These are phyloP conservation scores for Hydrangea macrophylla DNA, from an alignment of 148 eudicot species.

Conservation along the genomic window DNA sequence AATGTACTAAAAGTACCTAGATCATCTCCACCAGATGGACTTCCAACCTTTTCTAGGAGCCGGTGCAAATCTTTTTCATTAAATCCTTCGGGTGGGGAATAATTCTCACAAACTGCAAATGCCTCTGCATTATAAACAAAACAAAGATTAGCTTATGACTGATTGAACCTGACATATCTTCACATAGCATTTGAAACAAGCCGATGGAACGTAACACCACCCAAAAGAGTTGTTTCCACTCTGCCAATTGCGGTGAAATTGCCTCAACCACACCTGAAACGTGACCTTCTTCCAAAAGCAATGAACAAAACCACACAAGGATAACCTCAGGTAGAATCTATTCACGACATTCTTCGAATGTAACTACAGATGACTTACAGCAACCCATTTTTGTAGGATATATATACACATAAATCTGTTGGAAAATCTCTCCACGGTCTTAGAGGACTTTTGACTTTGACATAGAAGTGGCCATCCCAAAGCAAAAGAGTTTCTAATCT, in stretches of 20 bases:
- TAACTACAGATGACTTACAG: no score
- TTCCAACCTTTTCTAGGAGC: conserved; percentile 88
- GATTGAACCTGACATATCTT: not conserved
- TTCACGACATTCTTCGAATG: no score
- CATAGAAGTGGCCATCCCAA: not conserved
- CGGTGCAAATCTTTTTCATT: conserved; percentile 86
- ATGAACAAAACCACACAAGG: not conserved
- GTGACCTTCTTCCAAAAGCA: not conserved
- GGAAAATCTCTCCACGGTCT: no score
- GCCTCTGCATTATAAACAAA: conserved; percentile 60
- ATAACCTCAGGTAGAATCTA: no score
- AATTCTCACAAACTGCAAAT: conserved; percentile 95
- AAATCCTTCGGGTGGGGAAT: conserved; percentile 95
- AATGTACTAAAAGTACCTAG: conserved; percentile 47
- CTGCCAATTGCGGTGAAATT: not conserved
- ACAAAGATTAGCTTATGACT: conserved; percentile 3
- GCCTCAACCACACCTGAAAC: not conserved
- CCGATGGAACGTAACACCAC: not conserved
- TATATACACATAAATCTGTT: no score
- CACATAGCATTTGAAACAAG: not conserved
- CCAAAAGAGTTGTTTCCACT: not conserved
- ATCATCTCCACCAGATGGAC: conserved; percentile 87
- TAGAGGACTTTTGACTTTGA: not conserved
- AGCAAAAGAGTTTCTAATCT: not conserved
- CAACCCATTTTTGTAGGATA: not conserved